Percentiles rank a stretch among this genome's conserved stretches.
Conservation (phyloP, 2,329 filamentous ascomycete species). For the Colletotrichum tanaceti region DNA sequence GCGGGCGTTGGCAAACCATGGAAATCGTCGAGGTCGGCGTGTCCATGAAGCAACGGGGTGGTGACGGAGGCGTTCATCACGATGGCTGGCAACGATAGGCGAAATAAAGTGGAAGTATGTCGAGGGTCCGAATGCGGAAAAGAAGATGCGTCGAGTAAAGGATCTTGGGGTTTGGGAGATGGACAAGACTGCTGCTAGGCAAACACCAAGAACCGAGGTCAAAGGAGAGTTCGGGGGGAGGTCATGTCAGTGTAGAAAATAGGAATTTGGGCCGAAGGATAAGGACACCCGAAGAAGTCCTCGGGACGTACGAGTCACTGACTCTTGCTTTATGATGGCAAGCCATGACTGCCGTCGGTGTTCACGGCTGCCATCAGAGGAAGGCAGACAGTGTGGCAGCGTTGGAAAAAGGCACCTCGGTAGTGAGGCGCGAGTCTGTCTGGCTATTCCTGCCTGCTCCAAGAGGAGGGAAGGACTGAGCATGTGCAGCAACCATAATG, state of each 20-base stretch:
- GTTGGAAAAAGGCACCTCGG: background rate
- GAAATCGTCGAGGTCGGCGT: constrained; percentile 8
- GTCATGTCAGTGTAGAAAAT: constrained; percentile 3
- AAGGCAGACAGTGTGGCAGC: background rate
- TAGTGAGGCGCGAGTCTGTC: background rate
- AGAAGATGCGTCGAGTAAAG: background rate
- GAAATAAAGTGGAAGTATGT: constrained; percentile 24
- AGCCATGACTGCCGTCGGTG: background rate
- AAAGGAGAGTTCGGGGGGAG: background rate
- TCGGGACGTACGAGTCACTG: background rate
- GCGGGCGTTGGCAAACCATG: constrained; percentile 38
- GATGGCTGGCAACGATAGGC: background rate
- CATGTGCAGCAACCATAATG: background rate
- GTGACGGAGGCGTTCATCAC: constrained; percentile 38
- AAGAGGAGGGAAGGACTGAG: background rate
- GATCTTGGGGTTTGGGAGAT: background rate
- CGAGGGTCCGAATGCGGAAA: background rate
- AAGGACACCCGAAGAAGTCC: background rate
- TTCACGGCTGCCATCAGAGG: background rate
- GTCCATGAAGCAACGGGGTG: constrained; percentile 41
- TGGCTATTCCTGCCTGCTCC: background rate
- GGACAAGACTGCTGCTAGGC: background rate
- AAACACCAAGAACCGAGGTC: constrained; percentile 7
- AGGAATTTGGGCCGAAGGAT: background rate
- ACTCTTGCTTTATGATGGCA: background rate